A percentile compares a stretch with the other conserved stretches of the same genome.
Evolutionary conservation across 2,329 filamentous ascomycete genomes (phyloP).

Genomic region (Fusarium pininemorale): DNA sequence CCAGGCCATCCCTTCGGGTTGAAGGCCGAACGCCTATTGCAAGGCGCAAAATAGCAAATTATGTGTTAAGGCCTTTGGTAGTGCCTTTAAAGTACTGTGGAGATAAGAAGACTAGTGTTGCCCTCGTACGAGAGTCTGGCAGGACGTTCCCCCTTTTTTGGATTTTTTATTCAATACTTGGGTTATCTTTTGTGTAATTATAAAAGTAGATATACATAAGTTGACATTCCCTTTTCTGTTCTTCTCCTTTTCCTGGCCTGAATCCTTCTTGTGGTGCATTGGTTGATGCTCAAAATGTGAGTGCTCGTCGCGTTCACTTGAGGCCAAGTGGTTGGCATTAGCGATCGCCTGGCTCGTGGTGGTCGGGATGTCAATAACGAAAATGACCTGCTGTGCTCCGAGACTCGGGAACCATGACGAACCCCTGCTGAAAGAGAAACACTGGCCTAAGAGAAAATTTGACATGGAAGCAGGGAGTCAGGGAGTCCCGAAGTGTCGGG

Average conservation of each 20-base stretch:
- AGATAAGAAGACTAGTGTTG: not conserved
- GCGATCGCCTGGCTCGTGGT: not conserved
- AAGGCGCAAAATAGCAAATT: not conserved
- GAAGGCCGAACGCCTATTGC: not conserved
- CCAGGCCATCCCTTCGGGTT: not conserved
- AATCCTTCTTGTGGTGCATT: too few relatives aligned
- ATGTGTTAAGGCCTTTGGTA: constrained; percentile 14
- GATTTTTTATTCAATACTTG: not conserved
- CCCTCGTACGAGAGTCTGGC: not conserved
- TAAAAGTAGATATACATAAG: not conserved
- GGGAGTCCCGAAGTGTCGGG: constrained; percentile 36
- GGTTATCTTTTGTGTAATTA: not conserved
- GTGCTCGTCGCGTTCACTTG: not conserved
- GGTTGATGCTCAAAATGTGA: not conserved
- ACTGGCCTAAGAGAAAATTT: not conserved
- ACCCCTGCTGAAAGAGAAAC: constrained; percentile 17
- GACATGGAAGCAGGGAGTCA: constrained; percentile 32
- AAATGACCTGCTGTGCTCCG: not conserved
- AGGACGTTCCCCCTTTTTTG: not conserved
- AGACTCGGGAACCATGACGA: not conserved
- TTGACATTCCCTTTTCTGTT: not conserved
- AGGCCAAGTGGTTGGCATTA: not conserved
- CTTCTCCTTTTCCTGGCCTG: not conserved
- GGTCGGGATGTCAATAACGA: not conserved
- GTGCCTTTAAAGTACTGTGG: constrained; percentile 22